Base-by-base conservation (phyloP, 2,329 filamentous ascomycete species). In the Beauveria sp. region DNA sequence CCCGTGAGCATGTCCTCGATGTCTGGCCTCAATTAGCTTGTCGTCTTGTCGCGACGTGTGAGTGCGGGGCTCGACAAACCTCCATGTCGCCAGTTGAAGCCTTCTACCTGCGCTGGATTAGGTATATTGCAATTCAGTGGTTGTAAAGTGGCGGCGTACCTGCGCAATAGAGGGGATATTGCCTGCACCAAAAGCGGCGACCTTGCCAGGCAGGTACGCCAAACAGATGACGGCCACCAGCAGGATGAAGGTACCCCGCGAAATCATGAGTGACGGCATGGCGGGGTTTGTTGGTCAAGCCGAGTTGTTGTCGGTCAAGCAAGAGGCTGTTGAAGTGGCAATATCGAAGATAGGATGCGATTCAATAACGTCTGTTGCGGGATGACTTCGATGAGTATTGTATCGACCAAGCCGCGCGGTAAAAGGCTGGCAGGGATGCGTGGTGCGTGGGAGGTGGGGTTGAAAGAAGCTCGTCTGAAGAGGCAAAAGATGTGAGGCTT, bases 1-100 rank as follows among this genome's bases (percentile, higher is more conserved):
- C 86, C 89, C 74, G 90, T 88, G 68, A 95, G 84, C 76, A 90
- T 86, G 73, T 93, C 90, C 77, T 92, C 88, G 65, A 92, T 91
- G 71, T 92, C 89, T 83, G 61, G 26, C 60, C 43, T 56, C 9
- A 20, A 52, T 55, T 53, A 59, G 52, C 45, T 34, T 42, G 3
- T 43, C 12, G 22, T 16, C 31, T 31, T 24, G 31, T 34, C 34
- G 28, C 18, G 14, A 5, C 14, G 14, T 16, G 42, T 16, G 46
- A 14, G 58, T 20, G 31, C 55, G 57, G 42, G 40, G 28, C 34
- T 42, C 64, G 34, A 65, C 71, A 55, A 69, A 83, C 83, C 83
- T 74, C 86, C 86, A 80, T 89, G 86, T 51, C 86, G 82, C 82
- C 85, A 89, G 72, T 89, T 89, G 71, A 83, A 79, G 18, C 87